phyloP scores from a whole-genome alignment of 805 yeast species.

The Groenewaldozyma salmanticensis region DNA sequence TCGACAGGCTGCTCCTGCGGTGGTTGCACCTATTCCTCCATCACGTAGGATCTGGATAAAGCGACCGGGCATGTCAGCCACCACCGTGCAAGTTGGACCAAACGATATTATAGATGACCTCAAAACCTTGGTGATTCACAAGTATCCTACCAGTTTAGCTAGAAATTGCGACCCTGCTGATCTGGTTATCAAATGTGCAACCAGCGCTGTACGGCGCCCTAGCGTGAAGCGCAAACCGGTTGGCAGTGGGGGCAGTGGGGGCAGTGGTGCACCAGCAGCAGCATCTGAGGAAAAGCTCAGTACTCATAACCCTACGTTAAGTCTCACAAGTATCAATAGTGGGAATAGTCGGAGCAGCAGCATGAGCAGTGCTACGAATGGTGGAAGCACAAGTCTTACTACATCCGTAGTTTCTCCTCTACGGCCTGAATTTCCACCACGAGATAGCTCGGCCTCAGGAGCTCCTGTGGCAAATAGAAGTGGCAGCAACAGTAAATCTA shows the following conservation, averaged over 20 bases:
- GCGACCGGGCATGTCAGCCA: conserved; percentile 39
- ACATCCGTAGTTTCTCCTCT: too few relatives aligned
- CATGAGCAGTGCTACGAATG: too few relatives aligned
- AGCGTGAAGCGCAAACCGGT: background rate
- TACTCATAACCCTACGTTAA: background rate
- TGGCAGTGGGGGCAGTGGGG: background rate
- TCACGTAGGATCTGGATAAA: conserved; percentile 32
- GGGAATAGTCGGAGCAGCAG: background rate
- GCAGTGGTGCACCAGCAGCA: background rate
- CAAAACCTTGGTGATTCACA: conserved; percentile 51
- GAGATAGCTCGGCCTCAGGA: too few relatives aligned
- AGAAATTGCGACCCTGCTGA: conserved; percentile 62
- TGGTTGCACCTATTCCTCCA: too few relatives aligned
- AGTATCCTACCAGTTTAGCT: conserved; percentile 60
- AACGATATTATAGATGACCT: conserved; percentile 73
- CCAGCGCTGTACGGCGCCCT: background rate
- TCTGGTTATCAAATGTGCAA: conserved; percentile 24
- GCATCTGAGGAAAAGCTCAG: background rate
- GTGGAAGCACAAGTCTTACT: too few relatives aligned
- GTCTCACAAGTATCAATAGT: too few relatives aligned
- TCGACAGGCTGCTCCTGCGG: background rate
- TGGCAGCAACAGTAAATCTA: background rate
- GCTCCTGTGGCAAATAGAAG: too few relatives aligned
- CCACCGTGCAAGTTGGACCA: conserved; percentile 54
- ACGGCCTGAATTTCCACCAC: too few relatives aligned